These are phyloP conservation scores for Aureobasidium subglaciale DNA, from an alignment of 2,329 filamentous ascomycete genomes.

Conservation along the genomic window DNA sequence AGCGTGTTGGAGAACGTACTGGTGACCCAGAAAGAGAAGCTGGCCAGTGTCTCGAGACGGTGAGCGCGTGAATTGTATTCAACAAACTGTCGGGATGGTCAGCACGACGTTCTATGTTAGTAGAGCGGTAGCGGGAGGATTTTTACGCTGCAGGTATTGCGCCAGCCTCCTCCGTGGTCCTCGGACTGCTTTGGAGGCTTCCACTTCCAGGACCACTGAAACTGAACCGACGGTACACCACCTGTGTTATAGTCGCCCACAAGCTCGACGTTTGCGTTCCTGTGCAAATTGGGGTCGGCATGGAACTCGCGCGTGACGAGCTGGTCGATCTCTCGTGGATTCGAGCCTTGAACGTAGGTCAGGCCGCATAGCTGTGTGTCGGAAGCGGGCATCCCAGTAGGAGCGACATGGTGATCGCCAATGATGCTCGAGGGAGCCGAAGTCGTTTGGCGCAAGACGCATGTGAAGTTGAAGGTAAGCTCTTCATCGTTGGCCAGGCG, in stretches of 20 bases:
- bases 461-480: conserved; percentile 86
- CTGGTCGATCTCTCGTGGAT: conserved; percentile 80
- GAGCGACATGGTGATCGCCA: conserved; percentile 36
- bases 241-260: conserved; percentile 86
- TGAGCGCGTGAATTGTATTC: conserved; percentile 95
- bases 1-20: conserved; percentile 53
- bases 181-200: conserved; percentile 75
- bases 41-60: conserved; percentile 76
- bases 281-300: conserved; percentile 93
- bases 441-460: conserved; percentile 56
- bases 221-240: conserved; percentile 76
- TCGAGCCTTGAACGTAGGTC: conserved; percentile 87
- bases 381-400: conserved; percentile 26
- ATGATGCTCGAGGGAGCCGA: conserved; percentile 41
- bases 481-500: conserved; percentile 89
- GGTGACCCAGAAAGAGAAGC: conserved; percentile 92
- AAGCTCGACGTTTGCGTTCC: conserved; percentile 89
- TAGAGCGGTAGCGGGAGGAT: not conserved
- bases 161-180: conserved; percentile 86
- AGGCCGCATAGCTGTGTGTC: conserved; percentile 82
- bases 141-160: conserved; percentile 82
- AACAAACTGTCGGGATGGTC: conserved; percentile 58
- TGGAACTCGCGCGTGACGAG: conserved; percentile 93
- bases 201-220: conserved; percentile 97
- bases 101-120: not conserved